Evolutionary conservation across 441 rosid genomes (phyloP).

Genomic region (Sinapis alba): DNA sequence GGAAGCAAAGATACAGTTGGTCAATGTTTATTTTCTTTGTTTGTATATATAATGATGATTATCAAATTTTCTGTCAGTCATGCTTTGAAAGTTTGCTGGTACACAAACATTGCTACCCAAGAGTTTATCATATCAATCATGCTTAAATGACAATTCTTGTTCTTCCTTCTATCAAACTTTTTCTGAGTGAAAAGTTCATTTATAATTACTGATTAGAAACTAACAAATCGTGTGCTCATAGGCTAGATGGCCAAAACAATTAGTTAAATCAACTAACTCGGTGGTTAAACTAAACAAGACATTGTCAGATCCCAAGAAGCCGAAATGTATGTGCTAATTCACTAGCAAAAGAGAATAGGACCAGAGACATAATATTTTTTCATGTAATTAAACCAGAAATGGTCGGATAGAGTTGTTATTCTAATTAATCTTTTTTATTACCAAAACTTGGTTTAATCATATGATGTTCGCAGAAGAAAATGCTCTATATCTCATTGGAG

Average conservation of each 20-base stretch:
- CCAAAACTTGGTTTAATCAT: too few relatives aligned
- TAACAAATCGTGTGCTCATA: neutral
- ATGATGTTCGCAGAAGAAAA: too few relatives aligned
- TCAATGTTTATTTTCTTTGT: neutral
- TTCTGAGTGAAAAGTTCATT: neutral
- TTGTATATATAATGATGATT: neutral
- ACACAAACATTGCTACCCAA: neutral
- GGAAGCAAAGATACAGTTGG: neutral
- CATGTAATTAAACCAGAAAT: too few relatives aligned
- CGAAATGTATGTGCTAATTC: too few relatives aligned
- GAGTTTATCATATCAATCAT: neutral
- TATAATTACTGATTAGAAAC: neutral
- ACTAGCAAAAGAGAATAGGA: too few relatives aligned
- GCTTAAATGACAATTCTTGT: neutral
- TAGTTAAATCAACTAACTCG: slow-evolving; percentile 14
- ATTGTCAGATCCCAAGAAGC: too few relatives aligned
- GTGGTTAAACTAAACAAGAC: neutral
- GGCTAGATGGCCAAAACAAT: slow-evolving; percentile 9
- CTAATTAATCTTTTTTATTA: too few relatives aligned
- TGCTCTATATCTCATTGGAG: slow-evolving; percentile 64
- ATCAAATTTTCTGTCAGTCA: neutral
- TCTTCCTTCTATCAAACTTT: neutral
- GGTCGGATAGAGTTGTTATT: too few relatives aligned
- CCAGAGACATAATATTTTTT: too few relatives aligned
- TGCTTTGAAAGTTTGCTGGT: neutral